Evolutionary conservation across 2,329 filamentous ascomycete genomes (phyloP).

Genomic region (Colletotrichum ledebouriae): DNA sequence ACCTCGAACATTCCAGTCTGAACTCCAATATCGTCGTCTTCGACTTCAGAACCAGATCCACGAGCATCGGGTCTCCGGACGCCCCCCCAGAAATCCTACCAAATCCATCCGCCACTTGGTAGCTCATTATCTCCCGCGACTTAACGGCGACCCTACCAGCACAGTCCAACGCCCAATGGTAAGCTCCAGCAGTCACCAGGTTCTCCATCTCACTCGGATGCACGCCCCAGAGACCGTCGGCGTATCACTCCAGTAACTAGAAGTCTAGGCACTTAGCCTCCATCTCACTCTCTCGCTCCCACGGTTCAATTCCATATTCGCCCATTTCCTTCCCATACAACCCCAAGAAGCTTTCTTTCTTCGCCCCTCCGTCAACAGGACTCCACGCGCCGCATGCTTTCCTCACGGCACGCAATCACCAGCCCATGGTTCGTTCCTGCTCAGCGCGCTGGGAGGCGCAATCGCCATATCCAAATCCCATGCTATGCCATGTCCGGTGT

Average conservation of each 20-base stretch:
- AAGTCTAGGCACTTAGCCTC: constrained; percentile 31
- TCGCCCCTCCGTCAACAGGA: not conserved
- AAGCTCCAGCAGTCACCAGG: not conserved
- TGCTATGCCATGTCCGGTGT: not conserved
- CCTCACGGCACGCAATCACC: constrained; percentile 12
- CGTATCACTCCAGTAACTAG: not conserved
- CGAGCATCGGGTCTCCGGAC: not conserved
- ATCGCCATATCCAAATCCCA: not conserved
- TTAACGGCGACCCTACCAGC: not conserved
- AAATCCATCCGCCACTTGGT: not conserved
- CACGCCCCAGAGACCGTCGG: not conserved
- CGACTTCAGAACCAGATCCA: not conserved
- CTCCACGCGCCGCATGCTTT: not conserved
- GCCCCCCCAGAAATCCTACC: not conserved
- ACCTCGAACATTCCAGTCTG: not conserved
- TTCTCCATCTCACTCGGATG: constrained; percentile 6
- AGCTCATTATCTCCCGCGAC: not conserved
- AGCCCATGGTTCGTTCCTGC: constrained; percentile 20
- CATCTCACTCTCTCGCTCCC: constrained; percentile 16
- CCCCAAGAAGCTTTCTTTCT: not conserved
- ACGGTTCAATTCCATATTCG: constrained; percentile 3
- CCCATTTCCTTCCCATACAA: not conserved
- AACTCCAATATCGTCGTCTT: not conserved
- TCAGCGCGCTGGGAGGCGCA: not conserved
- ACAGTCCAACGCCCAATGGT: not conserved